Conservation (phyloP, 2,329 filamentous ascomycete species). For the Torrubiella hemipterigena region DNA sequence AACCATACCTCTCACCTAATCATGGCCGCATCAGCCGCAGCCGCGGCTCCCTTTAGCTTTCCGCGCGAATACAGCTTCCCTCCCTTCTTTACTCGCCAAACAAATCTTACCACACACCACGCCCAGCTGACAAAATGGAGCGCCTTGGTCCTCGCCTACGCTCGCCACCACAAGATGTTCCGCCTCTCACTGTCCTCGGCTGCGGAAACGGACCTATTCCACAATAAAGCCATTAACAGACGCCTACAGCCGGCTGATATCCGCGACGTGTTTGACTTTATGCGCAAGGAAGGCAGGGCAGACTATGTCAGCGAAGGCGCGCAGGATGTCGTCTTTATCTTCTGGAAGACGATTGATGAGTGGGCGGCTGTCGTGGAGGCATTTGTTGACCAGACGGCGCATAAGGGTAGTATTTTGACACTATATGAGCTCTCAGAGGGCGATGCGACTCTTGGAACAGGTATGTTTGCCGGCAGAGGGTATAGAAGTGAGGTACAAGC, state of each 20-base stretch:
- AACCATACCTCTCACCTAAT: background rate
- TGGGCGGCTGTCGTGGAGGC: conserved; percentile 71
- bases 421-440: conserved; percentile 85
- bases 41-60: conserved; percentile 33
- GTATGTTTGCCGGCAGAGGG: conserved; percentile 37
- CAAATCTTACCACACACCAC: conserved; percentile 59
- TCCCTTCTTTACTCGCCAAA: conserved; percentile 75
- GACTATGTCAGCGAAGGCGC: conserved; percentile 48
- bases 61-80: conserved; percentile 63
- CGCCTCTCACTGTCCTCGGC: conserved; percentile 53
- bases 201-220: conserved; percentile 42
- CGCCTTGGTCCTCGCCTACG: conserved; percentile 74
- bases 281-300: conserved; percentile 46
- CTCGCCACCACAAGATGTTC: conserved; percentile 64
- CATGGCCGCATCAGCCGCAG: conserved; percentile 2
- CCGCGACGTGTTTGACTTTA: conserved; percentile 45
- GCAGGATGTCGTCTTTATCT: conserved; percentile 56
- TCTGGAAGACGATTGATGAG: conserved; percentile 79
- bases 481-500: background rate
- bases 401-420: conserved; percentile 81
- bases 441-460: conserved; percentile 61
- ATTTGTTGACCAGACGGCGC: conserved; percentile 80
- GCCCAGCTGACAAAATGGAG: conserved; percentile 79
- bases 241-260: conserved; percentile 38
- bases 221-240: conserved; percentile 41